Conservation (phyloP, 2,329 filamentous ascomycete species). For the Diplodia mutila region DNA sequence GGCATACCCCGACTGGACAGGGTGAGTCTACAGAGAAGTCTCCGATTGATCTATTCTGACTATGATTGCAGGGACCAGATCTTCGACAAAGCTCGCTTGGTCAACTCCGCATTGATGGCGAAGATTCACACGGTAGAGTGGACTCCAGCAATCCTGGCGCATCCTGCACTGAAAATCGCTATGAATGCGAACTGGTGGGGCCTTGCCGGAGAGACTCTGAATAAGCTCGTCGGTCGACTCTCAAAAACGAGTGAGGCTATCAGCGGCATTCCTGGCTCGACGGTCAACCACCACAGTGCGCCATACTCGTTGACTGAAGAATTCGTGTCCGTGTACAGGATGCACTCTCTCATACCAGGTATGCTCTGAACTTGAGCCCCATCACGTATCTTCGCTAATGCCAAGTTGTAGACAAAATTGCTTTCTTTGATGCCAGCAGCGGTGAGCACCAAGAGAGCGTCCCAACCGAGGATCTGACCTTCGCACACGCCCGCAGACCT, state of each 20-base stretch:
- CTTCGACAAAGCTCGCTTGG: constrained; percentile 51
- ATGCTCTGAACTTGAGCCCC: background rate
- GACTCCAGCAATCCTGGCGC: constrained; percentile 53
- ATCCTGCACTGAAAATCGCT: constrained; percentile 48
- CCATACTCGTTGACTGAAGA: constrained; percentile 51
- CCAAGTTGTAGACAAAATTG: constrained; percentile 33
- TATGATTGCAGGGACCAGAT: constrained; percentile 39
- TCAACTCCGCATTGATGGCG: constrained; percentile 54
- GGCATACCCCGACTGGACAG: constrained; percentile 44
- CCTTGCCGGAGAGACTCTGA: constrained; percentile 46
- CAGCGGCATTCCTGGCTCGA: constrained; percentile 47
- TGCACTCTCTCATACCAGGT: constrained; percentile 47
- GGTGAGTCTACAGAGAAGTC: constrained; percentile 26
- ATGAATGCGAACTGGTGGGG: constrained; percentile 56
- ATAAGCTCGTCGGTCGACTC: constrained; percentile 48
- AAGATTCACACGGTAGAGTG: constrained; percentile 57
- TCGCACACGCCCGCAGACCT: constrained; percentile 40
- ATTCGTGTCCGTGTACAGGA: constrained; percentile 51
- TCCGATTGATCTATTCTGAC: constrained; percentile 14
- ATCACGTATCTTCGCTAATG: background rate
- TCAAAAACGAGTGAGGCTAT: constrained; percentile 46
- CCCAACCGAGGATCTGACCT: constrained; percentile 39
- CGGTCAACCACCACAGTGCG: constrained; percentile 42
- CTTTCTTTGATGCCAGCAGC: constrained; percentile 39
- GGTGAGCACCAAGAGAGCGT: constrained; percentile 38